Conservation (phyloP, 352 stramenopile genomes). For the Halophytophthora polymorphica region DNA sequence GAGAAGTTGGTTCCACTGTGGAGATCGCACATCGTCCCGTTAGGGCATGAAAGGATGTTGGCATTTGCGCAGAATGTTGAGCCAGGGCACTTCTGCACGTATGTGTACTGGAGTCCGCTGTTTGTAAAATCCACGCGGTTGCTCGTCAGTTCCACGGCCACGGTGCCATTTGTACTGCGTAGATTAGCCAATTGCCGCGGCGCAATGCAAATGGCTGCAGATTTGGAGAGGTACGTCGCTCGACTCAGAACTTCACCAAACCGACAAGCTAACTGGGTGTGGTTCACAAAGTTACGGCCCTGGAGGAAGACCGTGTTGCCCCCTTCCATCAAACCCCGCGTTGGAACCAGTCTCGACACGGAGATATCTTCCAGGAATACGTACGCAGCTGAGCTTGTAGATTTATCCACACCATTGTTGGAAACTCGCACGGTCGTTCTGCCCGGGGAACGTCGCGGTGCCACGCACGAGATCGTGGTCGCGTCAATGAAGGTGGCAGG, state of each 20-base stretch:
- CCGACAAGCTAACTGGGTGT: conserved; percentile 79
- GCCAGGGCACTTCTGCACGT: conserved; percentile 56
- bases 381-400: conserved; percentile 43
- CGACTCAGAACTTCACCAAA: conserved; percentile 73
- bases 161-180: conserved; percentile 33
- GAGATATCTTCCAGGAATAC: conserved; percentile 85
- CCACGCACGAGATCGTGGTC: conserved; percentile 49
- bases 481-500: conserved; percentile 48
- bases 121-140: conserved; percentile 87
- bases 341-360: conserved; percentile 73
- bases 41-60: conserved; percentile 74
- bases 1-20: conserved; percentile 89
- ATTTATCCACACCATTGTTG: conserved; percentile 79
- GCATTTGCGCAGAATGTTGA: conserved; percentile 59
- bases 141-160: conserved; percentile 78
- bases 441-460: conserved; percentile 58
- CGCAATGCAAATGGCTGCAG: conserved; percentile 73
- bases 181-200: conserved; percentile 61
- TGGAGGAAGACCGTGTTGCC: conserved; percentile 89
- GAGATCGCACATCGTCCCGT: conserved; percentile 77
- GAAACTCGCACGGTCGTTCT: conserved; percentile 71
- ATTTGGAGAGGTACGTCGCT: conserved; percentile 80
- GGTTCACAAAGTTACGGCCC: conserved; percentile 93
- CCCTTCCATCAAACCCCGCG: conserved; percentile 65
- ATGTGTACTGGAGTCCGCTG: conserved; percentile 69